These are phyloP conservation scores for Acorus gramineus DNA, from an alignment of 106 monocot genomes.

Conservation along the genomic window DNA sequence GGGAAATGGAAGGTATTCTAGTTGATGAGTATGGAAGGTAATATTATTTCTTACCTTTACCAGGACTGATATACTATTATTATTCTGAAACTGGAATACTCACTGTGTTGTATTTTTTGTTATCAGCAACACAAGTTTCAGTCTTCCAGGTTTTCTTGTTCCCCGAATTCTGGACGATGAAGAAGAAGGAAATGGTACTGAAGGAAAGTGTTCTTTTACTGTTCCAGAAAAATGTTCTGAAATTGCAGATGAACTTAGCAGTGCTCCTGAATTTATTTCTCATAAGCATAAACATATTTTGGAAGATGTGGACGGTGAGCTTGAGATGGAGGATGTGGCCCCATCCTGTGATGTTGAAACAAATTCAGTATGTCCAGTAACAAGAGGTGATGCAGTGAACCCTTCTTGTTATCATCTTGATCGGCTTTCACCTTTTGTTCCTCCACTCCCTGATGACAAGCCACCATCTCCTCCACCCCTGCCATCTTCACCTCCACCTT, in stretches of 20 bases:
- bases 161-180: constrained; percentile 52
- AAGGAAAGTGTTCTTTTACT: constrained; percentile 65
- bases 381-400: constrained; percentile 3
- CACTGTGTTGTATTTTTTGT: constrained; percentile 3
- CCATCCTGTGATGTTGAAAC: constrained; percentile 43
- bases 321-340: constrained; percentile 97
- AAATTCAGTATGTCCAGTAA: constrained; percentile 14
- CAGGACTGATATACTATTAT: too few relatives aligned
- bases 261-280: constrained; percentile 4
- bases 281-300: constrained; percentile 62
- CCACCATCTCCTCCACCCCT: constrained; percentile 92
- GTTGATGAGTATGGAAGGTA: constrained; percentile 99
- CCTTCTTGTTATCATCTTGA: constrained; percentile 13
- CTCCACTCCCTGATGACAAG: constrained; percentile 74
- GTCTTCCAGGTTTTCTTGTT: constrained; percentile 51
- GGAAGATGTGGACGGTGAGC: constrained; percentile 95
- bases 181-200: constrained; percentile 44
- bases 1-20: constrained; percentile 97
- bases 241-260: constrained; percentile 20
- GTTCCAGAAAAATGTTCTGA: constrained; percentile 52
- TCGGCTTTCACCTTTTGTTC: constrained; percentile 26
- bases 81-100: background rate
- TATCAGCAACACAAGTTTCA: constrained; percentile 80
- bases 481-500: constrained; percentile 74
- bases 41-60: too few relatives aligned